Evolutionary conservation across 2,329 filamentous ascomycete genomes (phyloP).

Genomic region (Penicillium sp.): DNA sequence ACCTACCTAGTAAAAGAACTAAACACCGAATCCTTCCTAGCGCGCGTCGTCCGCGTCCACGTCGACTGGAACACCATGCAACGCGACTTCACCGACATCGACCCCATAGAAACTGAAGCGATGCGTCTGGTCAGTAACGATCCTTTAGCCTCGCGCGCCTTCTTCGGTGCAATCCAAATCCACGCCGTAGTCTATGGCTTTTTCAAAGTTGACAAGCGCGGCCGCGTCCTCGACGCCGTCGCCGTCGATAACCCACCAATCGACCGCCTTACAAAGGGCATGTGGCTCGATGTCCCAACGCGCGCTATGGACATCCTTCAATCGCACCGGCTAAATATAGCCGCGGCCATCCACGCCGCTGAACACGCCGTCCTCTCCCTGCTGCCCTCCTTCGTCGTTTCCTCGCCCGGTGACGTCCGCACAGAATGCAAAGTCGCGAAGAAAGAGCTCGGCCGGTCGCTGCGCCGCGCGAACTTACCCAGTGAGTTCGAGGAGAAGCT

Average conservation of each 20-base stretch:
- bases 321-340: constrained; percentile 70
- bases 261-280: constrained; percentile 76
- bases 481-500: constrained; percentile 17
- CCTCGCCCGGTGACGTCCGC: constrained; percentile 83
- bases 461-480: constrained; percentile 29
- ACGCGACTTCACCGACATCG: constrained; percentile 89
- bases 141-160: constrained; percentile 65
- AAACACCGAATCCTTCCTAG: constrained; percentile 73
- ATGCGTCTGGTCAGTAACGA: constrained; percentile 66
- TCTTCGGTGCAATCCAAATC: constrained; percentile 82
- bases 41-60: constrained; percentile 81
- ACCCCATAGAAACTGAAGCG: constrained; percentile 86
- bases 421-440: constrained; percentile 89
- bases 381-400: constrained; percentile 87
- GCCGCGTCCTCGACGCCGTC: constrained; percentile 84
- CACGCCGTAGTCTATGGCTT: constrained; percentile 90
- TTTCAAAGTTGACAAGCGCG: constrained; percentile 89
- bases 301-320: constrained; percentile 75
- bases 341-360: constrained; percentile 88
- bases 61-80: constrained; percentile 95
- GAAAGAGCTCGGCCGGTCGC: constrained; percentile 75
- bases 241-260: constrained; percentile 92
- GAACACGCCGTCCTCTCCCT: constrained; percentile 86
- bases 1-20: constrained; percentile 92
- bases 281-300: constrained; percentile 92